phyloP scores from a whole-genome alignment of 2,329 filamentous ascomycete species.

The Cercospora citrullina region DNA sequence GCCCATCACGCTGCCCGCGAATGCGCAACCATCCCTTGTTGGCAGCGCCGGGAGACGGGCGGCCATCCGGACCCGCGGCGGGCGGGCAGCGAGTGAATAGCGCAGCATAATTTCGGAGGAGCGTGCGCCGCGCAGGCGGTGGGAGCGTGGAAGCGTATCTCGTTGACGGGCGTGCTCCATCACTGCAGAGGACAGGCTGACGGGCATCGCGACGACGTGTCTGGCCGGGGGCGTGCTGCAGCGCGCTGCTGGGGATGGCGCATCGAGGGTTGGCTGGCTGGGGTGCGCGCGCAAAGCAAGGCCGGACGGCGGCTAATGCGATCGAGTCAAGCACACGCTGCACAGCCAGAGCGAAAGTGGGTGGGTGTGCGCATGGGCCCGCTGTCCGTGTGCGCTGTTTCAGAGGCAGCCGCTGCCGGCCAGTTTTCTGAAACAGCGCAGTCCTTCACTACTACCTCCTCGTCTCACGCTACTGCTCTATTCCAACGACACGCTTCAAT shows the following conservation, averaged over 20 bases:
- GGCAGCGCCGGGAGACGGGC: background rate
- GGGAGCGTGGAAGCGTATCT: background rate
- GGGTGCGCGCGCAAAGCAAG: background rate
- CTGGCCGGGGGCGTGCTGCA: background rate
- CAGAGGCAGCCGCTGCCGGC: background rate
- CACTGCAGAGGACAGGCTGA: background rate
- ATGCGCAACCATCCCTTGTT: slow-evolving; percentile 16
- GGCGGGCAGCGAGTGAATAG: background rate
- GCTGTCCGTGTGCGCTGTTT: background rate
- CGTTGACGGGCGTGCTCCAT: background rate
- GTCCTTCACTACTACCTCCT: slow-evolving; percentile 6
- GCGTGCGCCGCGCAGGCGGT: background rate
- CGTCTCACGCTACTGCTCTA: slow-evolving; percentile 11
- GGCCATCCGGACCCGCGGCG: slow-evolving; percentile 1
- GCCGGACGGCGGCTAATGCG: slow-evolving; percentile 1
- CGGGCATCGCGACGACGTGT: background rate
- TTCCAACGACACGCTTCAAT: slow-evolving; percentile 13
- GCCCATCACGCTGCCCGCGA: background rate
- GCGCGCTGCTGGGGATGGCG: background rate
- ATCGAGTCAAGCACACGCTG: background rate
- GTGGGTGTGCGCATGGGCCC: background rate
- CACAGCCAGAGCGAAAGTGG: background rate
- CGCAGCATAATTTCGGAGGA: background rate
- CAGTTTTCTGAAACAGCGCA: slow-evolving; percentile 10
- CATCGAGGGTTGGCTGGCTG: background rate